phyloP scores from a whole-genome alignment of 1,284 basidiomycete genomes.

The Apiotrichum montevideense region DNA sequence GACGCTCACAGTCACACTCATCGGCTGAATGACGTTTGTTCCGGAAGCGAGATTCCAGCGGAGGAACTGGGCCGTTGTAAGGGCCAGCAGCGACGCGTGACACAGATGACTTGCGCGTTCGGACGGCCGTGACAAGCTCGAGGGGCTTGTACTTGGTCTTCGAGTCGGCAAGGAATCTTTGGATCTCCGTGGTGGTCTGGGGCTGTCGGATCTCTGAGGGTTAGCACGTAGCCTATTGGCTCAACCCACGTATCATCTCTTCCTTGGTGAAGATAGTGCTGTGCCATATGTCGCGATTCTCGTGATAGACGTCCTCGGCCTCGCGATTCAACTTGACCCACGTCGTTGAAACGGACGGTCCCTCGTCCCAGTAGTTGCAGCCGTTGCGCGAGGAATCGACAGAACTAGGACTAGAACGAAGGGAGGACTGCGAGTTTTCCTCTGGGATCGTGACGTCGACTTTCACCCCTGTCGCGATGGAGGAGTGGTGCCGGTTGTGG shows the following conservation, averaged over 20 bases:
- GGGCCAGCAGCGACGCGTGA: conserved; percentile 23
- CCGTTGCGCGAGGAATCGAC: background rate
- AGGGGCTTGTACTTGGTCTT: conserved; percentile 29
- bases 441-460: conserved; percentile 36
- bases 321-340: conserved; percentile 29
- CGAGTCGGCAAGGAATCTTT: conserved; percentile 32
- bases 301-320: conserved; percentile 26
- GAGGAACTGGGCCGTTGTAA: conserved; percentile 25
- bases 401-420: conserved; percentile 4
- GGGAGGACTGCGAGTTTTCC: conserved; percentile 31
- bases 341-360: conserved; percentile 1
- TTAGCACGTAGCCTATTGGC: too few relatives aligned
- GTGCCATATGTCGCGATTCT: conserved; percentile 17
- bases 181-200: conserved; percentile 15
- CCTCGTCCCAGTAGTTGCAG: background rate
- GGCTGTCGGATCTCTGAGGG: background rate
- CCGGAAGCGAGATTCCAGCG: conserved; percentile 11
- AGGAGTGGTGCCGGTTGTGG: conserved; percentile 32
- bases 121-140: conserved; percentile 17
- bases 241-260: background rate
- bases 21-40: conserved; percentile 22
- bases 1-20: conserved; percentile 6
- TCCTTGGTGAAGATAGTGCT: conserved; percentile 12
- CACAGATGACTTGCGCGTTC: conserved; percentile 26
- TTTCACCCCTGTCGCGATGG: conserved; percentile 21